These are phyloP conservation scores for Periglandula ipomoeae DNA, from an alignment of 2,329 filamentous ascomycete species.

Conservation along the genomic window DNA sequence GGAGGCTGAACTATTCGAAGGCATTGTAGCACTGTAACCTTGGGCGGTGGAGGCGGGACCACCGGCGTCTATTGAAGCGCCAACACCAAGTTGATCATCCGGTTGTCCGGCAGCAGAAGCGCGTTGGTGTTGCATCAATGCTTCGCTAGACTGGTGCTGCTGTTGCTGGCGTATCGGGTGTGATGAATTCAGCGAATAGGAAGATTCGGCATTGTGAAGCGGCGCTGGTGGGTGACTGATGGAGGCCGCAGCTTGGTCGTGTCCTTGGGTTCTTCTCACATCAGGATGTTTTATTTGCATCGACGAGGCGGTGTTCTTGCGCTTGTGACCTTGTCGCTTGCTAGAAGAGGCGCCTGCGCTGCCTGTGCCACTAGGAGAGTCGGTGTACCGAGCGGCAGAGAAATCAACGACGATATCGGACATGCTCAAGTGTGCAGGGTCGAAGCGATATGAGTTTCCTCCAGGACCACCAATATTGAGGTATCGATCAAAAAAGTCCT, in stretches of 20 bases:
- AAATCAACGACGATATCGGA: slow-evolving; percentile 56
- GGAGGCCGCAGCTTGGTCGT: not conserved
- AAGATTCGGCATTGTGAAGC: not conserved
- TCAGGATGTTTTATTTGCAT: not conserved
- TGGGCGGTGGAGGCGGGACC: slow-evolving; percentile 5
- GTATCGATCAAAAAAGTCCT: slow-evolving; percentile 83
- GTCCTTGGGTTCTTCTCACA: not conserved
- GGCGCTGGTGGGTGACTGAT: not conserved
- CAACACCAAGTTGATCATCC: not conserved
- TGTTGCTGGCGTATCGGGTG: not conserved
- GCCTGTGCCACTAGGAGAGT: slow-evolving; percentile 34
- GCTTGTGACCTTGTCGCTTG: slow-evolving; percentile 28
- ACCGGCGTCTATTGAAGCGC: not conserved
- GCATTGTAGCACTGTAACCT: slow-evolving; percentile 15
- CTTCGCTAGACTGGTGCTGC: not conserved
- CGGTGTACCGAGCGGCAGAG: slow-evolving; percentile 46
- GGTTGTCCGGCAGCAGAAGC: not conserved
- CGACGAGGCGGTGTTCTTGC: slow-evolving; percentile 31
- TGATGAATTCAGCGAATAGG: too few species aligned
- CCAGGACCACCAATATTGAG: slow-evolving; percentile 45
- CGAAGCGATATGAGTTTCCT: slow-evolving; percentile 54
- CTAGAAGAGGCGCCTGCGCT: slow-evolving; percentile 14
- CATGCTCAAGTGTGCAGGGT: slow-evolving; percentile 66
- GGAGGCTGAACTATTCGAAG: not conserved
- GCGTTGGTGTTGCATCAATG: slow-evolving; percentile 12